Percentiles rank a stretch among this genome's conserved stretches.
These are phyloP conservation scores for Begonia fuchsioides DNA, from an alignment of 306 rosid genomes.

Conservation along the genomic window DNA sequence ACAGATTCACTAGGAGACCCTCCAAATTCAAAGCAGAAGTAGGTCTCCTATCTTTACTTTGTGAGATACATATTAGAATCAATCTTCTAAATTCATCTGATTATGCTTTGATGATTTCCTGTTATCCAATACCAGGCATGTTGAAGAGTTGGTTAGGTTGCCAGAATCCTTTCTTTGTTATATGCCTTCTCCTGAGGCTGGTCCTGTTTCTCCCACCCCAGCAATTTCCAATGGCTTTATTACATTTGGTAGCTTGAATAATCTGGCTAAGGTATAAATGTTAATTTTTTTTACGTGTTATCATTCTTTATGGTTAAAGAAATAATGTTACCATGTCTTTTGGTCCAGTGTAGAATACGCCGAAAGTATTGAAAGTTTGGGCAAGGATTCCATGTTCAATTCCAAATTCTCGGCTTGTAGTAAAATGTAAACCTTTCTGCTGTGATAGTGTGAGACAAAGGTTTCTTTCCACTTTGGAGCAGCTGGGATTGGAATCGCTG, in stretches of 20 bases:
- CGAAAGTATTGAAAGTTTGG: constrained; percentile 87
- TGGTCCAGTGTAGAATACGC: constrained; percentile 60
- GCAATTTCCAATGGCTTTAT: constrained; percentile 89
- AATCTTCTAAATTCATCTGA: too few relatives aligned
- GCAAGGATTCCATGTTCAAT: constrained; percentile 79
- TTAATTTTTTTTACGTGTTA: background rate
- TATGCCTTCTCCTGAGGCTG: constrained; percentile 94
- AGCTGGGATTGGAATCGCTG: constrained; percentile 81
- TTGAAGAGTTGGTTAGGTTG: constrained; percentile 82
- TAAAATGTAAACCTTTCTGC: constrained; percentile 96
- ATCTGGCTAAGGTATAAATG: constrained; percentile 86
- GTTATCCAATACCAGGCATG: constrained; percentile 43
- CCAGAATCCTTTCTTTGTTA: constrained; percentile 91
- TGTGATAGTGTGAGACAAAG: constrained; percentile 88
- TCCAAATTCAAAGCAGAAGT: constrained; percentile 78
- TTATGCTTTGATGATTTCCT: background rate
- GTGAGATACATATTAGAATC: too few relatives aligned
- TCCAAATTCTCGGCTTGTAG: constrained; percentile 96
- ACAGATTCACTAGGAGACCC: constrained; percentile 91
- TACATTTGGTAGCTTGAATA: constrained; percentile 96
- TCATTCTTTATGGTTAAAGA: background rate
- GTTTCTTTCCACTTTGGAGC: constrained; percentile 75
- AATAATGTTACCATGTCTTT: background rate
- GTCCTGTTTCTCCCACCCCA: constrained; percentile 74
- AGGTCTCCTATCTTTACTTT: constrained; percentile 13